phyloP scores from a whole-genome alignment of 148 eudicot genomes.

The Chenopodium quinoa region DNA sequence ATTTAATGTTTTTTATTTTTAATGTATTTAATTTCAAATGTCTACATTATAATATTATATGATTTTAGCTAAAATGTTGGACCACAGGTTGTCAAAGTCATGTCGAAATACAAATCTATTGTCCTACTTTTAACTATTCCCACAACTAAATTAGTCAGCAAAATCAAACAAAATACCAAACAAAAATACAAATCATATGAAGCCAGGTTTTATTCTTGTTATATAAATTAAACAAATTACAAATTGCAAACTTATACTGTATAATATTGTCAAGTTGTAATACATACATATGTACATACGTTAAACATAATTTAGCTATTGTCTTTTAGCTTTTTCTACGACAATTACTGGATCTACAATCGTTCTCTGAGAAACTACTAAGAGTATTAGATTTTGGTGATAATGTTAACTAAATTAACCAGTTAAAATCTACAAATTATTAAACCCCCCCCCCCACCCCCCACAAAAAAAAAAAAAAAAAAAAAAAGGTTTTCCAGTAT shows the following conservation, averaged over 20 bases:
- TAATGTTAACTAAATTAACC: not conserved
- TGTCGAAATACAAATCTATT: not conserved
- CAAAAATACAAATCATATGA: not conserved
- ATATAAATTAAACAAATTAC: not conserved
- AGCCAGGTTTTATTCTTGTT: conserved; percentile 1
- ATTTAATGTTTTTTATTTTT: too few relatives aligned
- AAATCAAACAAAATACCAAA: not conserved
- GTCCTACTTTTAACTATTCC: not conserved
- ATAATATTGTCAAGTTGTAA: conserved; percentile 11
- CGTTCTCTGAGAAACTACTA: not conserved
- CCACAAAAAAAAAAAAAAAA: too few relatives aligned
- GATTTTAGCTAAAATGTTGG: not conserved
- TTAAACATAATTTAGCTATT: not conserved
- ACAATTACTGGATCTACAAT: not conserved
- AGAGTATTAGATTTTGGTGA: not conserved
- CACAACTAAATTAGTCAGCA: conserved; percentile 9
- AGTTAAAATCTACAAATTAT: not conserved
- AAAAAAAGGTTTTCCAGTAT: too few relatives aligned
- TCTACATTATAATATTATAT: not conserved
- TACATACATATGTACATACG: not conserved
- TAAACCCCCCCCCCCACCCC: too few relatives aligned
- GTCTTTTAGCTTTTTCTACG: not conserved
- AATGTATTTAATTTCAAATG: not conserved
- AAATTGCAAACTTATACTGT: not conserved
- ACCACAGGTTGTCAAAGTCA: conserved; percentile 13